Conservation (phyloP, 139 green algal genomes). For the Edaphochlamys debaryana region DNA sequence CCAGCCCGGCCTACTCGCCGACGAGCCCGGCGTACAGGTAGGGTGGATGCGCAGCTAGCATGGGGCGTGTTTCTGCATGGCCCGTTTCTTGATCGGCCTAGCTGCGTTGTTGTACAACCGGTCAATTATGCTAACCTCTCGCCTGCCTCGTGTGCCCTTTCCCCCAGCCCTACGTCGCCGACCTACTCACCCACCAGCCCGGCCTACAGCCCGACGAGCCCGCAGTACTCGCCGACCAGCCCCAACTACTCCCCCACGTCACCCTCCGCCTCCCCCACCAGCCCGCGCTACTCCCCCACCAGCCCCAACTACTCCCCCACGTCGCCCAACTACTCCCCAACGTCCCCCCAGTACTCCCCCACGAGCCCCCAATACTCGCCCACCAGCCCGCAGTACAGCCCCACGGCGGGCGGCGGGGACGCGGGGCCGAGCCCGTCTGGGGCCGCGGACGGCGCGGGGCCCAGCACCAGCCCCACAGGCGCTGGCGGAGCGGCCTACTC, state of each 20-base stretch:
- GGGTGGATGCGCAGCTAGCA: conserved; percentile 51
- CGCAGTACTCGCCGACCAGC: conserved; percentile 74
- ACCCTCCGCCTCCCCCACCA: conserved; percentile 73
- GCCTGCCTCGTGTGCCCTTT: too few species aligned
- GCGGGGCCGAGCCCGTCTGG: background rate
- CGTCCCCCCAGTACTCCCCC: conserved; percentile 54
- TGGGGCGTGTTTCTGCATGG: too few species aligned
- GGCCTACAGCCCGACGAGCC: conserved; percentile 73
- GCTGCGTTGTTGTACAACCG: too few species aligned
- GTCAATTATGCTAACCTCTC: too few species aligned
- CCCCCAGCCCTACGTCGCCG: too few species aligned
- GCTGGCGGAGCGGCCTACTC: background rate
- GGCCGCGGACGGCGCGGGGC: background rate
- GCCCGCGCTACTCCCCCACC: conserved; percentile 77
- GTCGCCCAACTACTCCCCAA: conserved; percentile 66
- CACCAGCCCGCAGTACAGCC: conserved; percentile 75
- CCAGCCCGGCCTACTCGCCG: conserved; percentile 8
- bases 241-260: conserved; percentile 65
- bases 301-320: conserved; percentile 74
- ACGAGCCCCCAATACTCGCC: conserved; percentile 61
- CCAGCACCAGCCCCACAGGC: conserved; percentile 13
- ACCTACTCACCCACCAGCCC: conserved; percentile 46
- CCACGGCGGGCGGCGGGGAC: conserved; percentile 50
- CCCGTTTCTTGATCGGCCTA: too few species aligned
- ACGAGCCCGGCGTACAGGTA: conserved; percentile 70